These are phyloP conservation scores for Trametes meyenii DNA, from an alignment of 768 basidiomycete species.

Conservation along the genomic window DNA sequence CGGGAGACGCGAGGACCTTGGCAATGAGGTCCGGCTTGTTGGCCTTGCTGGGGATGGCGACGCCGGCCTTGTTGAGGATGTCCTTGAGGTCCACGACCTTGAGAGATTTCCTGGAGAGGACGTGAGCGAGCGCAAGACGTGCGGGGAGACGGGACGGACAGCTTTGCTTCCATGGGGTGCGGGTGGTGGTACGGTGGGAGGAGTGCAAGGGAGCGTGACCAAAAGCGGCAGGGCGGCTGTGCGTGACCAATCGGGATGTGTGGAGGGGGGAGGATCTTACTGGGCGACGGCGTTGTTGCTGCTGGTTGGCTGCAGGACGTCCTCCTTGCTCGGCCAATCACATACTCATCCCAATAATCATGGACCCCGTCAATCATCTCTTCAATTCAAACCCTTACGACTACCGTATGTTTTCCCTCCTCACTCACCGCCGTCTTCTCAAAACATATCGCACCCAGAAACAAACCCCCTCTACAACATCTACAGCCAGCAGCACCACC, in stretches of 20 bases:
- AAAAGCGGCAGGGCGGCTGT: slow-evolving; percentile 13
- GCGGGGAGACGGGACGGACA: slow-evolving; percentile 33
- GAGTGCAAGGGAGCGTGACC: slow-evolving; percentile 8
- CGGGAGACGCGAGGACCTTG: slow-evolving; percentile 55
- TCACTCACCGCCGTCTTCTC: slow-evolving; percentile 15
- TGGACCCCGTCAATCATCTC: slow-evolving; percentile 62
- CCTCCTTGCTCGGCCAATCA: slow-evolving; percentile 24
- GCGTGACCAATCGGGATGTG: slow-evolving; percentile 15
- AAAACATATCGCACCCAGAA: slow-evolving; percentile 2
- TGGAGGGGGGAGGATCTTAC: slow-evolving; percentile 18
- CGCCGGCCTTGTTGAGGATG: slow-evolving; percentile 55
- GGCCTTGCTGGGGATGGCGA: slow-evolving; percentile 54
- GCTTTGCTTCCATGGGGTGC: slow-evolving; percentile 41
- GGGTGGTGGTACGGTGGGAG: slow-evolving; percentile 16
- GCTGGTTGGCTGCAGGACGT: slow-evolving; percentile 19
- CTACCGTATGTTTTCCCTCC: slow-evolving; percentile 37
- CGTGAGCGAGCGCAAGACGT: slow-evolving; percentile 2
- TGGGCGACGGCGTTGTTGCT: slow-evolving; percentile 21
- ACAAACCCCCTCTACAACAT: slow-evolving; percentile 31
- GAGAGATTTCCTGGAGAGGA: slow-evolving; percentile 52
- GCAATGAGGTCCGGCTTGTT: slow-evolving; percentile 71
- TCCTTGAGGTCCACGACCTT: slow-evolving; percentile 73
- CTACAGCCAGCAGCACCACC: slow-evolving; percentile 26
- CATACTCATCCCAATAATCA: slow-evolving; percentile 31
- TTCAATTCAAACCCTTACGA: slow-evolving; percentile 59